Conservation (phyloP, 2,329 filamentous ascomycete genomes). For the Trichoderma sp. region DNA sequence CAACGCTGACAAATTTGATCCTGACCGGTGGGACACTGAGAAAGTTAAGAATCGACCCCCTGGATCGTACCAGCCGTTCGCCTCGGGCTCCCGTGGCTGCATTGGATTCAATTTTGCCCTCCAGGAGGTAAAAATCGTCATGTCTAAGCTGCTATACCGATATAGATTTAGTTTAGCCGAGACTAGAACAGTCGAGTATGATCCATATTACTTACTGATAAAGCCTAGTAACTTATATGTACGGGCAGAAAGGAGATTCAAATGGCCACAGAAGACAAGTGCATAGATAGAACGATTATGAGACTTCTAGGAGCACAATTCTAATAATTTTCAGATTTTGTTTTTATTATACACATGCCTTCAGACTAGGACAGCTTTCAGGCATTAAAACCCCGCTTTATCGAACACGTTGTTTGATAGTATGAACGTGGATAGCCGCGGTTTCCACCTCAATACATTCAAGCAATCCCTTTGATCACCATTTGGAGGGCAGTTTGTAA, state of each 20-base stretch:
- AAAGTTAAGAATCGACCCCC: conserved; percentile 50
- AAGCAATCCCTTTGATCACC: background rate
- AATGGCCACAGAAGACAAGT: conserved; percentile 40
- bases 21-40: conserved; percentile 54
- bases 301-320: background rate
- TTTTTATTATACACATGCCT: background rate
- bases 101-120: conserved; percentile 64
- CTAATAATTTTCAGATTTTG: background rate
- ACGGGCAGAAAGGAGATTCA: conserved; percentile 44
- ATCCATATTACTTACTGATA: conserved; percentile 57
- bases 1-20: conserved; percentile 55
- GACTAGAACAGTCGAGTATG: conserved; percentile 52
- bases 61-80: conserved; percentile 57
- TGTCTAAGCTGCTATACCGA: conserved; percentile 56
- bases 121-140: conserved; percentile 56
- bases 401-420: too few relatives aligned
- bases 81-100: conserved; percentile 53
- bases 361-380: background rate
- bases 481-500: background rate
- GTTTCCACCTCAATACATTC: background rate
- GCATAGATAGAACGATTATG: background rate
- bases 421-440: too few relatives aligned
- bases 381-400: too few relatives aligned
- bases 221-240: conserved; percentile 40
- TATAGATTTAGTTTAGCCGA: conserved; percentile 53